phyloP scores from a whole-genome alignment of 495 filamentous ascomycete species.

The Aspergillus baeticus region DNA sequence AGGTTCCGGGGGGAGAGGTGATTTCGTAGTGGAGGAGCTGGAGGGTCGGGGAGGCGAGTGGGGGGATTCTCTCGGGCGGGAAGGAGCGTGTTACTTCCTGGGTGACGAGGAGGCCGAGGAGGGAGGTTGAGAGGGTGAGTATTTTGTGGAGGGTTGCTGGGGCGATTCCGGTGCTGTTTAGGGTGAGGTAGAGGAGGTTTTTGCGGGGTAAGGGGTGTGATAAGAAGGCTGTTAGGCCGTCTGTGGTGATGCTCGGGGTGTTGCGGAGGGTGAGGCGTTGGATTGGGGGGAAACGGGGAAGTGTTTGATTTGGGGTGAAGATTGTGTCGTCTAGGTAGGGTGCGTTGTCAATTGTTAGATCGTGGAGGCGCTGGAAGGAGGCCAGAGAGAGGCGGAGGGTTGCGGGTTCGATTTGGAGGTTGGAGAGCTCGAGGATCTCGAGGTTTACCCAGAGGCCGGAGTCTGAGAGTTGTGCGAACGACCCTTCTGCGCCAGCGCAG shows the following conservation, averaged over 20 bases:
- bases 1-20: slow-evolving; percentile 49
- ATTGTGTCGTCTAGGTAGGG: slow-evolving; percentile 70
- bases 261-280: slow-evolving; percentile 67
- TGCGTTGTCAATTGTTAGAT: slow-evolving; percentile 69
- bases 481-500: slow-evolving; percentile 71
- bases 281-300: slow-evolving; percentile 70
- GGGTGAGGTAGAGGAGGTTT: slow-evolving; percentile 57
- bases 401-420: slow-evolving; percentile 68
- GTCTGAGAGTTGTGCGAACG: slow-evolving; percentile 65
- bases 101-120: slow-evolving; percentile 64
- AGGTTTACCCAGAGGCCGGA: slow-evolving; percentile 73
- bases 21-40: slow-evolving; percentile 80
- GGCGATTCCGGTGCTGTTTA: slow-evolving; percentile 65
- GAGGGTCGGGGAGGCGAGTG: slow-evolving; percentile 65
- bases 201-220: slow-evolving; percentile 46
- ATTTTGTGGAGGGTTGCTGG: slow-evolving; percentile 63
- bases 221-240: slow-evolving; percentile 66
- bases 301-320: slow-evolving; percentile 56
- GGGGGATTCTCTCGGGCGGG: slow-evolving; percentile 56
- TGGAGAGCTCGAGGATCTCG: slow-evolving; percentile 74
- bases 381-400: slow-evolving; percentile 70
- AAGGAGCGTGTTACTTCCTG: slow-evolving; percentile 68
- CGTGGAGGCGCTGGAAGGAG: slow-evolving; percentile 62
- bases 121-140: slow-evolving; percentile 57
- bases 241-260: slow-evolving; percentile 64